phyloP scores from a whole-genome alignment of 1,139 yeast species.

The Saccharomyces pastorianus region DNA sequence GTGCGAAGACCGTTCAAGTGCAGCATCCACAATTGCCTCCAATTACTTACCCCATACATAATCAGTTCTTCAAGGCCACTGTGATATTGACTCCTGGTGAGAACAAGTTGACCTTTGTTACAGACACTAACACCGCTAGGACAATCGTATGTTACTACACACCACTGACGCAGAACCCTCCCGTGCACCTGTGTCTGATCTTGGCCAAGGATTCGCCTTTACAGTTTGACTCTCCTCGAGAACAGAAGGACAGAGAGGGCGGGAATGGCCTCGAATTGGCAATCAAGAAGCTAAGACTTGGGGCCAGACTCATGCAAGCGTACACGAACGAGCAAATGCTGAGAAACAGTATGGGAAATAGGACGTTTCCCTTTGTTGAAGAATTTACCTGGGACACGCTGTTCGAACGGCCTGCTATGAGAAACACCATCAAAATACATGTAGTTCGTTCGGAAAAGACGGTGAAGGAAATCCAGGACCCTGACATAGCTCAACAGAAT shows the following conservation, averaged over 20 bases:
- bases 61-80: constrained; percentile 66
- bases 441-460: constrained; percentile 60
- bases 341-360: constrained; percentile 65
- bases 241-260: constrained; percentile 44
- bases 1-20: constrained; percentile 21
- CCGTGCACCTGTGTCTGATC: constrained; percentile 70
- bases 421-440: constrained; percentile 70
- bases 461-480: constrained; percentile 63
- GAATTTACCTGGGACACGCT: constrained; percentile 48
- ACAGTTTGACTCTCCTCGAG: constrained; percentile 62
- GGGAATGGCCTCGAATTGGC: constrained; percentile 72
- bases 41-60: constrained; percentile 59
- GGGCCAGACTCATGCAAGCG: constrained; percentile 87
- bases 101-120: constrained; percentile 37
- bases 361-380: constrained; percentile 74
- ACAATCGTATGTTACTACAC: constrained; percentile 40
- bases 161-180: constrained; percentile 63
- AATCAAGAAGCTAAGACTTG: constrained; percentile 66
- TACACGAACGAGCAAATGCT: constrained; percentile 89
- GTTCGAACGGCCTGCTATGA: constrained; percentile 36
- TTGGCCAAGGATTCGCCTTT: constrained; percentile 73
- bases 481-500: constrained; percentile 83
- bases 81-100: constrained; percentile 63
- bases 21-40: constrained; percentile 43
- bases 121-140: constrained; percentile 19